A percentile compares a stretch with the other conserved stretches of the same genome.
phyloP scores from a whole-genome alignment of 1,139 yeast species.

The Scheffersomyces titani region DNA sequence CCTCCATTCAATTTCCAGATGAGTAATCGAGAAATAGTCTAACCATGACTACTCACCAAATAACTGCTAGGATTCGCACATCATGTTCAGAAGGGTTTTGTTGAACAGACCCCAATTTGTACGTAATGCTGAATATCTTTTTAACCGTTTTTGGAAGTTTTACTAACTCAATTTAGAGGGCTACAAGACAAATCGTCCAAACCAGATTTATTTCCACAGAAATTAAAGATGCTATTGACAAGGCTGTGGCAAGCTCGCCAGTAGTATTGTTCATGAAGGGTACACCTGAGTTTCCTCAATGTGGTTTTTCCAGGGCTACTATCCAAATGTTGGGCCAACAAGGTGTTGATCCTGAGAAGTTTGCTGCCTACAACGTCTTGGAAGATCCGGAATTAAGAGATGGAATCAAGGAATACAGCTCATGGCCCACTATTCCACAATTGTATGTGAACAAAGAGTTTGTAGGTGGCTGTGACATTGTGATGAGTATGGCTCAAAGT shows the following conservation, averaged over 20 bases:
- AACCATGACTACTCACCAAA: background rate
- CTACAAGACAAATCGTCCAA: constrained; percentile 3
- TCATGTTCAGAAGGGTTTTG: constrained; percentile 27
- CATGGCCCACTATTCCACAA: constrained; percentile 93
- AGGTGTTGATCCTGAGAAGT: constrained; percentile 94
- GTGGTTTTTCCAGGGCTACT: constrained; percentile 96
- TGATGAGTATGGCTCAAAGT: constrained; percentile 85
- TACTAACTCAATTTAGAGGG: background rate
- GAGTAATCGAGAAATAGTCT: background rate
- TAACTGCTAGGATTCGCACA: background rate
- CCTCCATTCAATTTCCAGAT: constrained; percentile 3
- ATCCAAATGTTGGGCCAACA: constrained; percentile 92
- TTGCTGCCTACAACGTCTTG: constrained; percentile 95
- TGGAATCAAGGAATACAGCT: constrained; percentile 92
- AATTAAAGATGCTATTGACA: constrained; percentile 77
- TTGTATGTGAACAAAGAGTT: constrained; percentile 76
- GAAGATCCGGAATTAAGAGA: constrained; percentile 91
- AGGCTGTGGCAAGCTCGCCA: constrained; percentile 84
- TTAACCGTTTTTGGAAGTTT: constrained; percentile 4
- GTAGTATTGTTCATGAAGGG: constrained; percentile 96
- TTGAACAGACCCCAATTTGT: constrained; percentile 21
- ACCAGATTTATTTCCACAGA: constrained; percentile 71
- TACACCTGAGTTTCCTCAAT: constrained; percentile 96
- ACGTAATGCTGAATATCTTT: constrained; percentile 12
- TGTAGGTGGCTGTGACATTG: constrained; percentile 96